phyloP scores from a whole-genome alignment of 2,329 filamentous ascomycete species.

The Hypoxylon sp. region DNA sequence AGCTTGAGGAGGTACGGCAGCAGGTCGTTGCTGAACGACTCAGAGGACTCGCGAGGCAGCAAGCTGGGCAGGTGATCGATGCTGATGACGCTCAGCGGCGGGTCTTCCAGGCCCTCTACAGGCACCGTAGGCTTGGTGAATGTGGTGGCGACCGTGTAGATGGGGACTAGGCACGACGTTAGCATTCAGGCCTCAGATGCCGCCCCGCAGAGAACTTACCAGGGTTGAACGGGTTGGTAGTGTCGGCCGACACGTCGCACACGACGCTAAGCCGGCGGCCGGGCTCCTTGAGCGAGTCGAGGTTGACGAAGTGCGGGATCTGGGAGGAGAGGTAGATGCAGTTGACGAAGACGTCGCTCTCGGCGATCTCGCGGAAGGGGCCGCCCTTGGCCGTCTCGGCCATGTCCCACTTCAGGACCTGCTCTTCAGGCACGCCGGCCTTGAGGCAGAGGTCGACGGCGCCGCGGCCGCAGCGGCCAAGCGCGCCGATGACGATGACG shows the following conservation, averaged over 20 bases:
- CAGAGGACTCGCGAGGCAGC: conserved; percentile 84
- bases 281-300: conserved; percentile 70
- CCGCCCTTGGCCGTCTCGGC: conserved; percentile 79
- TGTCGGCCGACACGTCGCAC: conserved; percentile 81
- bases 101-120: conserved; percentile 66
- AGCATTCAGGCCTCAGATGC: conserved; percentile 2
- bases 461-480: conserved; percentile 84
- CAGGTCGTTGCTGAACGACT: conserved; percentile 82
- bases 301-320: conserved; percentile 83
- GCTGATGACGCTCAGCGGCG: conserved; percentile 79
- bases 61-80: conserved; percentile 88
- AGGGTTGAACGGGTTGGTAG: conserved; percentile 73
- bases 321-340: conserved; percentile 85
- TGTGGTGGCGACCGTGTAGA: conserved; percentile 85
- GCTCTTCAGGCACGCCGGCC: conserved; percentile 73
- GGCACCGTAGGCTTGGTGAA: conserved; percentile 88
- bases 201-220: conserved; percentile 31
- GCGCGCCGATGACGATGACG: conserved; percentile 83
- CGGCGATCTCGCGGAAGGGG: conserved; percentile 79
- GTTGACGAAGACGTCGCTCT: conserved; percentile 82
- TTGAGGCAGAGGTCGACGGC: conserved; percentile 81
- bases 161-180: conserved; percentile 62
- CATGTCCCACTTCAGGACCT: conserved; percentile 77
- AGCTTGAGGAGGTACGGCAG: conserved; percentile 79
- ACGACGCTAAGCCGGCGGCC: conserved; percentile 80